Conservation (phyloP, 768 basidiomycete genomes). For the Phylloporus sp. region DNA sequence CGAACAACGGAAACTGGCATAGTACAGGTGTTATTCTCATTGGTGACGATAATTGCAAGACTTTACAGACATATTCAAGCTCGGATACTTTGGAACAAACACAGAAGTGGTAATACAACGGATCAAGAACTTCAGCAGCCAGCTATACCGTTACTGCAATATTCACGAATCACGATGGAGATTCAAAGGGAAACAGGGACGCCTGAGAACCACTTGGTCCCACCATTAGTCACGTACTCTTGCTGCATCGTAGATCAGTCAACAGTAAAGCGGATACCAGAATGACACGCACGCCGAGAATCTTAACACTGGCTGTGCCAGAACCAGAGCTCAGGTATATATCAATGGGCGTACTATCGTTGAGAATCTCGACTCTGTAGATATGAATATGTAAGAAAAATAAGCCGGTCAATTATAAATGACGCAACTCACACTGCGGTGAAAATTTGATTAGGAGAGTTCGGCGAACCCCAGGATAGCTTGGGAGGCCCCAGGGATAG, state of each 20-base stretch:
- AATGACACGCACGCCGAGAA: background rate
- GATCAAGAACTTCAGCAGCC: background rate
- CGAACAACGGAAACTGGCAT: too few relatives aligned
- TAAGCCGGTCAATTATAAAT: background rate
- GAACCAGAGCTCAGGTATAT: constrained; percentile 1
- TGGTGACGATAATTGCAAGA: background rate
- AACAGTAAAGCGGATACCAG: background rate
- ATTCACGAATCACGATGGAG: background rate
- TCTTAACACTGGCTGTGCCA: constrained; percentile 1
- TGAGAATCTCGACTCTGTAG: background rate
- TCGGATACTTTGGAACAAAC: background rate
- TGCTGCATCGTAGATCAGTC: background rate
- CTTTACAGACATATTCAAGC: background rate
- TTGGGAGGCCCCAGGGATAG: constrained; percentile 2
- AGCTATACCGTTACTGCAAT: background rate
- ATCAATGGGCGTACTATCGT: constrained; percentile 4
- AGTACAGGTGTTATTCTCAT: background rate
- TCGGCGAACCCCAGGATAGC: background rate
- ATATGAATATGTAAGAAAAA: background rate
- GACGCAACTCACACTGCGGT: background rate
- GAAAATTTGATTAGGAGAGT: background rate
- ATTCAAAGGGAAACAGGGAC: constrained; percentile 1
- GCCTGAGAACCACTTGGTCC: background rate
- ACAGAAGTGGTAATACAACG: background rate
- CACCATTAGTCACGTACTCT: background rate